Evolutionary conservation across 2,329 filamentous ascomycete species (phyloP), one percentile per base, ranked within the genome.

Genomic region (Neopestalotiopsis sp.): DNA sequence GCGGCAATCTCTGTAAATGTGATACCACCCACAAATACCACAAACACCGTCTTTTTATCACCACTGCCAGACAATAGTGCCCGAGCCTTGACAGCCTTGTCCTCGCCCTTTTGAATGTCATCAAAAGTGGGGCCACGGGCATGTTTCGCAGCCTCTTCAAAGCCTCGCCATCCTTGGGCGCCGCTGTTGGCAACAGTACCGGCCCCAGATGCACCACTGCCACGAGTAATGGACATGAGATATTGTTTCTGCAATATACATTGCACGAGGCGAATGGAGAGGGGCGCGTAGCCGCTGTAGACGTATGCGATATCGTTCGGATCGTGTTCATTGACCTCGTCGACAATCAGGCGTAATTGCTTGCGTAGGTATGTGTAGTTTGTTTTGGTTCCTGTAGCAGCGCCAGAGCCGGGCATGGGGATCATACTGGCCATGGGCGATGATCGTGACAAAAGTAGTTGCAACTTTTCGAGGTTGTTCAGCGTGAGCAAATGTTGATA

Each of bases 1-100:
- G 97, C 96, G 56, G 97, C 94, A 78, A 99, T 95, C 81, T 99
- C 96, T 0, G 96, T 95, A 77, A 97, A 97, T 0, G 94, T 98
- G 67, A 99, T 93, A 1, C 96, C 97, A n/a, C 96, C 96, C 20
- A 99, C 84, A 81, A 98, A 98, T 74, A 98, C 97, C n/a, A 99
- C 91, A 76, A 98, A 93, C 0, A 97, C 92, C 0, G 93, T 95
- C 84, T 97, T 97, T 78, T 90, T 91, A 65, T 89, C 89, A 17
- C 88, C 88, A 63, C 85, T 90, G 0, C 94, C 94, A 61, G 94
- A 93, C 52, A 99, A 84, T 32, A 97, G 88, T 70, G 94, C 91
- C 68, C 94, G 87, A 17, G 95, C 95, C 75, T 95, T 95, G 40
- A 95, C 90, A 1, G 95, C 94, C 79, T 96, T 97, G 77, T 98